Percentiles rank a stretch among this genome's conserved stretches.
Evolutionary conservation across 2,329 filamentous ascomycete genomes (phyloP).

Genomic region (Sclerotiophoma versabilis): DNA sequence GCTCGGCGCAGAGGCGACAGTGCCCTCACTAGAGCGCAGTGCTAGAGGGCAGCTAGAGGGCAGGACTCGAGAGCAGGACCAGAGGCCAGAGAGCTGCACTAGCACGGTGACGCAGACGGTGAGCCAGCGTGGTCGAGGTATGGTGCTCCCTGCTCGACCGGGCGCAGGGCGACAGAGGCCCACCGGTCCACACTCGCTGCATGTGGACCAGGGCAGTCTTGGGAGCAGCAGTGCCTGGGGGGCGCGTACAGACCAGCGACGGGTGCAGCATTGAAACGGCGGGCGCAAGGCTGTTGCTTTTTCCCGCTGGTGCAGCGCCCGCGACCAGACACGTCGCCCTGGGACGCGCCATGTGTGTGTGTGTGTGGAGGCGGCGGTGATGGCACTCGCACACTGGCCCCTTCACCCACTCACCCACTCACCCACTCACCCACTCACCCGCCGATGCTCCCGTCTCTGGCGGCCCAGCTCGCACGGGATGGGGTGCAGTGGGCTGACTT

Average conservation of each 20-base stretch:
- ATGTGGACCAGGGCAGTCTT: constrained; percentile 8
- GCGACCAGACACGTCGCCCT: constrained; percentile 1
- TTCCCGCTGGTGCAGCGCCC: constrained; percentile 8
- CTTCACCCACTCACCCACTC: constrained; percentile 17
- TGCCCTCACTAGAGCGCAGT: constrained; percentile 24
- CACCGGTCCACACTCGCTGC: constrained; percentile 4
- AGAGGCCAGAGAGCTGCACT: too few relatives aligned
- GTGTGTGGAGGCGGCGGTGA: too few relatives aligned
- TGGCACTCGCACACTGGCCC: constrained; percentile 21
- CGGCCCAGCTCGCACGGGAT: neutral
- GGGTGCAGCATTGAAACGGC: constrained; percentile 8
- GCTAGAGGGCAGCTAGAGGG: too few relatives aligned
- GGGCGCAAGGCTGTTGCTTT: constrained; percentile 15
- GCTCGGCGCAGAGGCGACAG: constrained; percentile 13
- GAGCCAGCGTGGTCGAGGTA: constrained; percentile 7
- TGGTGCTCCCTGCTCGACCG: constrained; percentile 10
- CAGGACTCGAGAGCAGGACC: too few relatives aligned
- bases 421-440: constrained; percentile 11
- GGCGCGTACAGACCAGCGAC: too few relatives aligned
- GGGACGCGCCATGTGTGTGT: constrained; percentile 4
- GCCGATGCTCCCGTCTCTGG: constrained; percentile 1
- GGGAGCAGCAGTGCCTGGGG: constrained; percentile 2
- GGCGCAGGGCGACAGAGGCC: constrained; percentile 1
- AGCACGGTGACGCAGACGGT: constrained; percentile 19
- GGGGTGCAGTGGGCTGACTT: constrained; percentile 3